These are phyloP conservation scores for Pinus taeda DNA, from an alignment of 75 land plant species.

Conservation along the genomic window DNA sequence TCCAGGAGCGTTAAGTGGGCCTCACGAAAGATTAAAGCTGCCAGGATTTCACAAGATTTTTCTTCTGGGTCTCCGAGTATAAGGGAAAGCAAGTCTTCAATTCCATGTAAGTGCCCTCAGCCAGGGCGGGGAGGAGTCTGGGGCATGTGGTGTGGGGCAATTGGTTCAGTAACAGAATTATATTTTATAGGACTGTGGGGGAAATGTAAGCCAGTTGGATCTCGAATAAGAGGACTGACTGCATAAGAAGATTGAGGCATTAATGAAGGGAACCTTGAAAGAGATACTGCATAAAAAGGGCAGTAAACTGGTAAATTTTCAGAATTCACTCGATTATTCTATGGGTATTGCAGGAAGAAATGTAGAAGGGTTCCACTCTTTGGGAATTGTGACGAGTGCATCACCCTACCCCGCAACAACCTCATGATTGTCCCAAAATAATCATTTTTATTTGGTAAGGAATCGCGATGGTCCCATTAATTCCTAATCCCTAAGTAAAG, in stretches of 20 bases:
- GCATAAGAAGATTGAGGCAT: background rate
- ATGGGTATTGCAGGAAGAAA: background rate
- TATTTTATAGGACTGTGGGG: background rate
- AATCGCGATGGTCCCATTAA: background rate
- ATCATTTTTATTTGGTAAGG: background rate
- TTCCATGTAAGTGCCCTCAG: too few species aligned
- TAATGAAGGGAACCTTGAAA: too few species aligned
- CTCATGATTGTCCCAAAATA: background rate
- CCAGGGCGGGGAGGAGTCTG: too few species aligned
- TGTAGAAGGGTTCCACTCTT: background rate
- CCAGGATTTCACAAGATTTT: background rate
- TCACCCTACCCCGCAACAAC: background rate
- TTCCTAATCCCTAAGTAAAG: constrained; percentile 4
- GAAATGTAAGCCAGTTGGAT: background rate
- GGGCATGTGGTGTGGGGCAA: too few species aligned
- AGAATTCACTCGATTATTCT: background rate
- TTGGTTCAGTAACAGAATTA: too few species aligned
- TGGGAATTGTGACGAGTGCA: background rate
- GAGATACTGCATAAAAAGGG: background rate
- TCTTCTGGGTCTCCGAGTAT: background rate
- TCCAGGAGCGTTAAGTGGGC: background rate
- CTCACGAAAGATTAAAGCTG: background rate
- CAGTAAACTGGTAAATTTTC: background rate
- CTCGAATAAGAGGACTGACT: background rate
- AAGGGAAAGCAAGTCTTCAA: too few species aligned